A percentile compares a stretch with the other conserved stretches of the same genome.
These are phyloP conservation scores for Parasarocladium wereldwijsianum DNA, from an alignment of 2,329 filamentous ascomycete genomes.

Conservation along the genomic window DNA sequence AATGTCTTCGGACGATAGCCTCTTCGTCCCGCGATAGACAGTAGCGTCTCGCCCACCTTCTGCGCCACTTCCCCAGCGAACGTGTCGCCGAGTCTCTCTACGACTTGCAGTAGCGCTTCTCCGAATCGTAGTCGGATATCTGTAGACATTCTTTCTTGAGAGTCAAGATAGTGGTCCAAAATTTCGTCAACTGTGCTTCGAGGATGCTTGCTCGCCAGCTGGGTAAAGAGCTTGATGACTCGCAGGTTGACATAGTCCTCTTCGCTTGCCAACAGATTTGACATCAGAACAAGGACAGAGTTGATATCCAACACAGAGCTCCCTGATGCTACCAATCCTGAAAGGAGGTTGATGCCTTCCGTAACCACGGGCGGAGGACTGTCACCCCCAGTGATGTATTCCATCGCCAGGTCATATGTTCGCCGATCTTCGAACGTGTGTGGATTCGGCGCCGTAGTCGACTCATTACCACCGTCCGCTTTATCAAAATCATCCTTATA, in stretches of 20 bases:
- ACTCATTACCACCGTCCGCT: slow-evolving; percentile 14
- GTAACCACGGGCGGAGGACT: slow-evolving; percentile 52
- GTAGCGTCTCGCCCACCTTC: slow-evolving; percentile 39
- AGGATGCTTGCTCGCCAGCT: slow-evolving; percentile 46
- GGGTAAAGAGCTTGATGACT: slow-evolving; percentile 50
- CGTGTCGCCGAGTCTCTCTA: slow-evolving; percentile 42
- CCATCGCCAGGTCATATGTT: slow-evolving; percentile 46
- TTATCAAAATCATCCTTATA: slow-evolving; percentile 40
- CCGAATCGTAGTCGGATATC: slow-evolving; percentile 55
- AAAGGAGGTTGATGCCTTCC: slow-evolving; percentile 48
- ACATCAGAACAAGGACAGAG: slow-evolving; percentile 46
- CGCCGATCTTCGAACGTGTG: slow-evolving; percentile 38
- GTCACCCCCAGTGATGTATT: slow-evolving; percentile 46
- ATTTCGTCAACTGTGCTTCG: slow-evolving; percentile 47
- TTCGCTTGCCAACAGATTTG: slow-evolving; percentile 46
- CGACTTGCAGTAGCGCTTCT: slow-evolving; percentile 49
- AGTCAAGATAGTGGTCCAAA: slow-evolving; percentile 52
- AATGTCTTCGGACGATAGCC: slow-evolving; percentile 45
- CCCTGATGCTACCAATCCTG: slow-evolving; percentile 36
- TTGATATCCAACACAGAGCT: slow-evolving; percentile 52
- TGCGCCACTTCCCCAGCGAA: slow-evolving; percentile 39
- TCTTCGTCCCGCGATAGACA: slow-evolving; percentile 50
- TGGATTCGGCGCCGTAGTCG: not conserved
- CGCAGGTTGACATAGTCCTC: slow-evolving; percentile 60
- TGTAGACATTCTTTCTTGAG: slow-evolving; percentile 38